Conservation (phyloP, 768 basidiomycete species). For the Sistotremastrum suecicum region DNA sequence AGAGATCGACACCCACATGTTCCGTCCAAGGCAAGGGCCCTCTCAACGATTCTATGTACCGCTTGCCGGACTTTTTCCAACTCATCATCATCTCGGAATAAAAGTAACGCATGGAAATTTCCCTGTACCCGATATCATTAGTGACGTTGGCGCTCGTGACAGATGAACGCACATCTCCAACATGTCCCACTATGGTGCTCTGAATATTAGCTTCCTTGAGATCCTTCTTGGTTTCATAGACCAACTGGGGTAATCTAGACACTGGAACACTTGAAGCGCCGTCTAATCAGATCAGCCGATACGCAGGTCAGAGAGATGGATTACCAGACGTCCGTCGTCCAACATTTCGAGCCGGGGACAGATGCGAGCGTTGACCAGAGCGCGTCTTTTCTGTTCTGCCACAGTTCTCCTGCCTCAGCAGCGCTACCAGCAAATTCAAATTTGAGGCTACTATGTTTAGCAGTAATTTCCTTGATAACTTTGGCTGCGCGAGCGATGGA, state of each 20-base stretch:
- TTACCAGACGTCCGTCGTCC: conserved; percentile 70
- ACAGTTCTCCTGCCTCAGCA: conserved; percentile 57
- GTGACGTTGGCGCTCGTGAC: neutral
- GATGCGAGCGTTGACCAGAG: conserved; percentile 41
- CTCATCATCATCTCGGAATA: conserved; percentile 36
- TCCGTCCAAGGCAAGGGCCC: conserved; percentile 58
- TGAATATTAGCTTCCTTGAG: conserved; percentile 38
- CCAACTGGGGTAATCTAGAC: conserved; percentile 47
- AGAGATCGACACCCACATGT: conserved; percentile 35
- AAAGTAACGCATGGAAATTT: conserved; percentile 32
- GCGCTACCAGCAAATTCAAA: conserved; percentile 51
- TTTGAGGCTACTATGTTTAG: conserved; percentile 51
- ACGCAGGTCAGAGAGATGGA: conserved; percentile 1
- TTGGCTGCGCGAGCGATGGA: conserved; percentile 48
- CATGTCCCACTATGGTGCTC: conserved; percentile 61
- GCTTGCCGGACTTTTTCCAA: conserved; percentile 18
- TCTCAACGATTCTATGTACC: conserved; percentile 47
- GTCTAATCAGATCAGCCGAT: neutral
- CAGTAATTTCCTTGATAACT: conserved; percentile 41
- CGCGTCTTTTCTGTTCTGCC: conserved; percentile 61
- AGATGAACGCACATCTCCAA: conserved; percentile 50
- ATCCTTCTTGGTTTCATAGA: conserved; percentile 61
- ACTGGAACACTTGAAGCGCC: conserved; percentile 35
- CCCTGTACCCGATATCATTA: neutral
- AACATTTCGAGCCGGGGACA: conserved; percentile 40